A percentile compares a stretch with the other conserved stretches of the same genome.
phyloP scores from a whole-genome alignment of 306 rosid genomes.

The Trichosanthes truncata region DNA sequence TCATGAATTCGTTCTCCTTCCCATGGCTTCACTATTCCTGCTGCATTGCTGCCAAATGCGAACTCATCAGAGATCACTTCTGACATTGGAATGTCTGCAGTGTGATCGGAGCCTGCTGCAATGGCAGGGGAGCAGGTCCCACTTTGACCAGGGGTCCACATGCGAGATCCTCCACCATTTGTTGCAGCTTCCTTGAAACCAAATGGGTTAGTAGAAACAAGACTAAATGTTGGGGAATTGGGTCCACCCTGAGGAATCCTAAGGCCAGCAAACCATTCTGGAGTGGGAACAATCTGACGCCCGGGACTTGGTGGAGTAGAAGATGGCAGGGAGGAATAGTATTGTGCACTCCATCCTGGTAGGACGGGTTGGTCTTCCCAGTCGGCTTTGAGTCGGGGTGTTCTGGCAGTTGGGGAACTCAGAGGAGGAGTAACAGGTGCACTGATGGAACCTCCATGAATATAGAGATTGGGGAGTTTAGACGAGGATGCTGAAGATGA shows the following conservation, averaged over 20 bases:
- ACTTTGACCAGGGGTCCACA: constrained; percentile 92
- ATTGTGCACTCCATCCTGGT: constrained; percentile 43
- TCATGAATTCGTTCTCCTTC: constrained; percentile 84
- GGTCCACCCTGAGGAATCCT: constrained; percentile 58
- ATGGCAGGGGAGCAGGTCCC: constrained; percentile 87
- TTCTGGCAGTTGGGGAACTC: constrained; percentile 78
- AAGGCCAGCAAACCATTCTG: constrained; percentile 70
- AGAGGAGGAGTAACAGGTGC: constrained; percentile 93
- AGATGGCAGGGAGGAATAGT: constrained; percentile 49
- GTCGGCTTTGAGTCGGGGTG: constrained; percentile 44
- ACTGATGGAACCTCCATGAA: constrained; percentile 59
- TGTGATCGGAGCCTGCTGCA: constrained; percentile 64
- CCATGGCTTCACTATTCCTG: constrained; percentile 76
- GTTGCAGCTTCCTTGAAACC: constrained; percentile 61
- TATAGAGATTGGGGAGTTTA: constrained; percentile 47
- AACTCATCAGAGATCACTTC: constrained; percentile 66
- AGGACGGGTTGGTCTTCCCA: constrained; percentile 50
- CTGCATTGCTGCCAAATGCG: constrained; percentile 63
- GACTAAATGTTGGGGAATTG: constrained; percentile 72
- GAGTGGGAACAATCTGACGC: constrained; percentile 44
- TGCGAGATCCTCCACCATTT: constrained; percentile 51
- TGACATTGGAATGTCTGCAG: constrained; percentile 71
- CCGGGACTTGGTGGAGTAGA: constrained; percentile 89
- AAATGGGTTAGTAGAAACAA: constrained; percentile 71
- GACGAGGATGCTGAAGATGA: constrained; percentile 73